These are phyloP conservation scores for Elsinoe fawcettii DNA, from an alignment of 2,329 filamentous ascomycete species.

Conservation along the genomic window DNA sequence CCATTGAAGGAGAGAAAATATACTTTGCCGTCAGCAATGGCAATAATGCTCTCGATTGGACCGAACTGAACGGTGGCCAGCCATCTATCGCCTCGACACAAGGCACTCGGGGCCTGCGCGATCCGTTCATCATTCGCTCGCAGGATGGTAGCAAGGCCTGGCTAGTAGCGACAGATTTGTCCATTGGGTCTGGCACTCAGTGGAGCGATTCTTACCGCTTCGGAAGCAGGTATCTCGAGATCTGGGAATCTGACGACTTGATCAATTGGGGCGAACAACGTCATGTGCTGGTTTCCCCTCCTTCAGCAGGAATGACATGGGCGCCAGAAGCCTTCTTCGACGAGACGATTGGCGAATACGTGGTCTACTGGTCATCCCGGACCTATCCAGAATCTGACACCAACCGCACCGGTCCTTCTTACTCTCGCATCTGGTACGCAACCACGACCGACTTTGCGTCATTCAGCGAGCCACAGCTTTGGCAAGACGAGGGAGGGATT, in stretches of 20 bases:
- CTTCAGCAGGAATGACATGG: conserved; percentile 48
- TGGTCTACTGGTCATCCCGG: conserved; percentile 42
- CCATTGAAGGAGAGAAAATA: conserved; percentile 43
- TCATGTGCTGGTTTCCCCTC: conserved; percentile 43
- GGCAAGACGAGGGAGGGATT: conserved; percentile 46
- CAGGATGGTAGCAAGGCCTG: conserved; percentile 46
- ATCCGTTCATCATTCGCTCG: conserved; percentile 48
- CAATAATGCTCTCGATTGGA: conserved; percentile 47
- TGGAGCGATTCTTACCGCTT: conserved; percentile 43
- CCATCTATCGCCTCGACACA: conserved; percentile 40
- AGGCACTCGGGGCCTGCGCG: conserved; percentile 45
- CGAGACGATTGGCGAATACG: conserved; percentile 35
- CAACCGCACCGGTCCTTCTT: conserved; percentile 37
- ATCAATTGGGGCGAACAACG: conserved; percentile 46
- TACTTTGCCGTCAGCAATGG: conserved; percentile 46
- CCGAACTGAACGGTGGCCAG: conserved; percentile 42
- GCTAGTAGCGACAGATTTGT: conserved; percentile 46
- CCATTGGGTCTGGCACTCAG: conserved; percentile 47
- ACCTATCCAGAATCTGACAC: conserved; percentile 39
- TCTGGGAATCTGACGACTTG: conserved; percentile 48
- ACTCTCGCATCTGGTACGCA: conserved; percentile 48
- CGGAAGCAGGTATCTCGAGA: conserved; percentile 45
- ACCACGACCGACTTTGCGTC: conserved; percentile 46
- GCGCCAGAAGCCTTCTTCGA: conserved; percentile 48
- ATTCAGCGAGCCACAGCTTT: conserved; percentile 41